A percentile compares a stretch with the other conserved stretches of the same genome.
phyloP scores from a whole-genome alignment of 176 grass and related monocot species.

The Oryza longistaminata region DNA sequence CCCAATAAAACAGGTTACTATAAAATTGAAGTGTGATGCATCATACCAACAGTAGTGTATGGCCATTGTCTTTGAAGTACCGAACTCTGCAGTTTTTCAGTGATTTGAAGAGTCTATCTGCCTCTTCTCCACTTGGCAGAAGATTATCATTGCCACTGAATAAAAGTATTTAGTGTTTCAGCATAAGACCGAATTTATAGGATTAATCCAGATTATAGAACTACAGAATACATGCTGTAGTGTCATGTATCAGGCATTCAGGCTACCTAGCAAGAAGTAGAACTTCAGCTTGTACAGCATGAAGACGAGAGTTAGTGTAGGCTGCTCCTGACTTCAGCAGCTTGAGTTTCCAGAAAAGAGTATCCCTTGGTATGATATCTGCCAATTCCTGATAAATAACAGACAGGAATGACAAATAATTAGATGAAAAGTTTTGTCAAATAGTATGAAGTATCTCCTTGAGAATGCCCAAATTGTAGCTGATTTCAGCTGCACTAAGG shows the following conservation, averaged over 20 bases:
- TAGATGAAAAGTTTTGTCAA: neutral
- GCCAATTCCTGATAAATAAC: constrained; percentile 59
- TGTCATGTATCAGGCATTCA: neutral
- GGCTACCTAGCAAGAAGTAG: constrained; percentile 88
- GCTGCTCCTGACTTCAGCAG: constrained; percentile 86
- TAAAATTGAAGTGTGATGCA: neutral
- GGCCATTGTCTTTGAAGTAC: constrained; percentile 93
- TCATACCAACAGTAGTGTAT: constrained; percentile 80
- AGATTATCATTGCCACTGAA: constrained; percentile 88
- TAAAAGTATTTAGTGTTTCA: constrained; percentile 31
- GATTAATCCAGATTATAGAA: neutral
- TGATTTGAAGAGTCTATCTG: constrained; percentile 68
- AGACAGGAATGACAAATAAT: constrained; percentile 11
- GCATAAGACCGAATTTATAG: constrained; percentile 1
- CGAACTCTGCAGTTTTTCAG: constrained; percentile 86
- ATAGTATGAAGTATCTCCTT: neutral
- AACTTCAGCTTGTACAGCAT: constrained; percentile 86
- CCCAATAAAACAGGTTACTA: neutral
- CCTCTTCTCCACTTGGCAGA: constrained; percentile 87
- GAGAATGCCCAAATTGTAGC: neutral
- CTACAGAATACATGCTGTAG: neutral
- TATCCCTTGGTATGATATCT: constrained; percentile 88
- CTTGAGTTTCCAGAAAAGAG: constrained; percentile 91
- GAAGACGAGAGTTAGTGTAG: constrained; percentile 83
- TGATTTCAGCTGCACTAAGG: neutral